Base-by-base conservation (phyloP, 2,329 filamentous ascomycete species). In the Pseudocercospora eumusae region DNA sequence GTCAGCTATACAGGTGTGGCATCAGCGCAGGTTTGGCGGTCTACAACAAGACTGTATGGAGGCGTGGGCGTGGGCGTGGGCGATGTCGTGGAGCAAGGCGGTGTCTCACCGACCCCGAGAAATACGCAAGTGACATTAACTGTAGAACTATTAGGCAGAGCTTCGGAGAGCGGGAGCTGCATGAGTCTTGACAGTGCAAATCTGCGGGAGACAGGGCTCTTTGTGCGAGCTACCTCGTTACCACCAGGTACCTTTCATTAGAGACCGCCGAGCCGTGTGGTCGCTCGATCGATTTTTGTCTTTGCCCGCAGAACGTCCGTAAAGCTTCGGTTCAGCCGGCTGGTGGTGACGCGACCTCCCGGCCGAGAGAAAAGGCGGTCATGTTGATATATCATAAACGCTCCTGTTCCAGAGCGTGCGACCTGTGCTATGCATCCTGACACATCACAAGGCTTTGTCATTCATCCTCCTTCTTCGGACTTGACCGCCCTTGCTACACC, bases 381-480 rank as follows among this genome's bases (percentile, higher is more conserved):
- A 56, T 54, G 45, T 57, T 45, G 44, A 63, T 63, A 57, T 60
- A 57, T 63, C 60, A 62, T 44, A 57, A 36, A 42, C 57, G 23
- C 15, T 54, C 47, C 61, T 45, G 52, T 63, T 59, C 61, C 57
- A 60, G 47, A 45, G 56, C 40, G 44, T 50, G 40, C 50, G 33
- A 44, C 53, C 57, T 55, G 52, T 36, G 42, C 21, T 56, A 52
- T 18, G 52, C 57, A 45, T 49, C 42, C 20, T 42, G 53, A 42
- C 53, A 27, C 60, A 62, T 62, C 56, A 59, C 56, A 56, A 44
- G 60, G 47, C 52, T 63, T 59, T 59, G 56, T 56, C 61, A 63
- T 59, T 57, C 50, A 47, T 59, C 61, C 20, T 54, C 21, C 9
- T 54, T 18, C 57, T 33, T 49, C 57, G 53, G 44, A 59, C 21